Evolutionary conservation across 768 basidiomycete genomes (phyloP), one percentile per base, ranked within the genome.

Genomic region (Russula brevipes): DNA sequence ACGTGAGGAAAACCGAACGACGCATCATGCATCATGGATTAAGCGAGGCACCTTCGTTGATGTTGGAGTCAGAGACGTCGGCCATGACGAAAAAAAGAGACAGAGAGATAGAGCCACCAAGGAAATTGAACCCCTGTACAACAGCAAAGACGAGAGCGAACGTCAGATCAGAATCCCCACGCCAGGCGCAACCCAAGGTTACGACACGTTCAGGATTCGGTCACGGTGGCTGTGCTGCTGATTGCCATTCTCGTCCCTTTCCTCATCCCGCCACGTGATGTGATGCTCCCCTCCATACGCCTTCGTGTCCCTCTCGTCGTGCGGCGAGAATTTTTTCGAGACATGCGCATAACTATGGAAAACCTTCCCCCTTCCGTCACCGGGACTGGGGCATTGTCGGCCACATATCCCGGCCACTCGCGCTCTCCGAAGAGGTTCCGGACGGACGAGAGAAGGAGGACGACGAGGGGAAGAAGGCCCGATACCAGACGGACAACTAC

Each of bases 61-160:
- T 67, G 41, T 63, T 63, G 55, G 59, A 47, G 66, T 68, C 67
- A 50, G 67, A 63, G 16, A 67, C 61, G 39, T 68, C 67, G 14
- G 67, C 67, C 67, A 68, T 68, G 47, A 24, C 6, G 46, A 44
- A 5, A 50, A 31, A 63, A 62, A 39, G 60, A 30, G 4, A 19
- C 1, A 33, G 50, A 24, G 49, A 57, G 4, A 47, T 35, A 53
- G 44, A 53, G 19, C 42, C 5, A 63, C 1, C 24, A 54, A 59
- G 57, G 16, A 60, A 57, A 35, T 49, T 42, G 0, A 44, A 46
- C 60, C 30, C 50, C 35, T 56, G 54, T 51, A 38, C 46, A 51
- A 66, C 36, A 49, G 61, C 54, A 35, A 57, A 47, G 50, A 44
- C 33, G 54, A 58, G 42, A 58, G 47, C 17, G 47, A 55, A 33